Evolutionary conservation across 1,284 basidiomycete genomes (phyloP), one percentile per base, ranked within the genome.

Genomic region (Hymenochaete sp.): DNA sequence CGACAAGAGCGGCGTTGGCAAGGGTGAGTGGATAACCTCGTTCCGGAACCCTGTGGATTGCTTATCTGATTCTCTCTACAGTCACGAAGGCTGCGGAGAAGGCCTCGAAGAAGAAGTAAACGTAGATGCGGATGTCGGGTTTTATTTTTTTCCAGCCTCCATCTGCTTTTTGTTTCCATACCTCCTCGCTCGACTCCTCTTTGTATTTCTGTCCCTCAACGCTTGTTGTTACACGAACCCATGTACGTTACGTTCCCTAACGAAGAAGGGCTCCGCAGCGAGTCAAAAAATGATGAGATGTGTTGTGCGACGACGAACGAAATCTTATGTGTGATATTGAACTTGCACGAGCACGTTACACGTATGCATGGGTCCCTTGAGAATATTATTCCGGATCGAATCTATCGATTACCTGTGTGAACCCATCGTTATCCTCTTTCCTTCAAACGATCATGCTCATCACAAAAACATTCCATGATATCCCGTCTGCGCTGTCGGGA

Each of bases 51-150:
- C 5, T 35, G 40, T 44, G 14, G 39, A 29, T 42, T 55, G 27
- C 18, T 38, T 47, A 14, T n/a, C 28, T 31, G 9, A 31, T 10
- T 31, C 28, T 32, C 29, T 22, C 42, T 62, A 28, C 63, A 90
- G 88, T 88, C 59, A 93, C 90, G 60, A 93, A 93, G 80, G 82
- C 91, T 54, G 93, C 92, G 53, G 92, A 92, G 79, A 96, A 95
- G 78, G 90, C 89, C 57, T 63, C 75, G 71, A 91, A 91, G 87
- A 92, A 92, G 88, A 92, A 92, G 77, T 91, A 89, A 84, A 76
- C 59, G n/a, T 60, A 53, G 57, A 54, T 58, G 59, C 57, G 56
- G 44, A 45, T 46, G 58, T 33, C 26, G 56, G 57, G 68, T 72
- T 72, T 66, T 67, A 63, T 61, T 61, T 62, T 66, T 63, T 62